Evolutionary conservation across 2,329 filamentous ascomycete species (phyloP).

Genomic region (Penicillium sp.): DNA sequence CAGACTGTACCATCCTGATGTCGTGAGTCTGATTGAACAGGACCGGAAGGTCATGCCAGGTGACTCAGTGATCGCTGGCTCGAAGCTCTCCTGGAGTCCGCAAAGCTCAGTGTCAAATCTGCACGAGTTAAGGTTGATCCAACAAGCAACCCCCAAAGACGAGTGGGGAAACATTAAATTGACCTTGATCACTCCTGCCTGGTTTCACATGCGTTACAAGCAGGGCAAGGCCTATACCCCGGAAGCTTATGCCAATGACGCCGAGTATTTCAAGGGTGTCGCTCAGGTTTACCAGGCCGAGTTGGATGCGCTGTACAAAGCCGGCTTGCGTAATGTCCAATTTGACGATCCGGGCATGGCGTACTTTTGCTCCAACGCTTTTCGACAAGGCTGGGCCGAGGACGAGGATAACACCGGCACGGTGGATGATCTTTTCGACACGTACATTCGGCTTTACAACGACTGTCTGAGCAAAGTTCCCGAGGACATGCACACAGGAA

Average conservation of each 20-base stretch:
- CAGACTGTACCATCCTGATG: conserved; percentile 25
- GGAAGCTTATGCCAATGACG: conserved; percentile 52
- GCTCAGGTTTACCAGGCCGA: conserved; percentile 60
- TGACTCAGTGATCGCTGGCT: conserved; percentile 24
- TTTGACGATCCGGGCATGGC: conserved; percentile 63
- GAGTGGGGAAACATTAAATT: conserved; percentile 61
- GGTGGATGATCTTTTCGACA: conserved; percentile 65
- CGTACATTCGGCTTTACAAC: conserved; percentile 72
- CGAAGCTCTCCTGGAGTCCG: conserved; percentile 20
- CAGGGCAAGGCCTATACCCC: conserved; percentile 52
- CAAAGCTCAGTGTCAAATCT: conserved; percentile 17
- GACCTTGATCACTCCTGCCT: conserved; percentile 60
- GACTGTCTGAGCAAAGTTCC: conserved; percentile 59
- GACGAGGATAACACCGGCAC: conserved; percentile 62
- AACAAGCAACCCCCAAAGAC: conserved; percentile 48
- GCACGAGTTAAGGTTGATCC: conserved; percentile 20
- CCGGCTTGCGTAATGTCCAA: conserved; percentile 59
- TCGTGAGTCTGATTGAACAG: conserved; percentile 25
- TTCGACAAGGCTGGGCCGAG: conserved; percentile 62
- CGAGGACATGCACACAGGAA: conserved; percentile 66
- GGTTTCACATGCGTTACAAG: conserved; percentile 62
- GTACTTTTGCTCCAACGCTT: conserved; percentile 67
- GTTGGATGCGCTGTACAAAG: conserved; percentile 55
- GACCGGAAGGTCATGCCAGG: conserved; percentile 26
- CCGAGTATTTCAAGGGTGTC: conserved; percentile 60